Conservation (phyloP, 345 rosid genomes). For the Murraya paniculata region DNA sequence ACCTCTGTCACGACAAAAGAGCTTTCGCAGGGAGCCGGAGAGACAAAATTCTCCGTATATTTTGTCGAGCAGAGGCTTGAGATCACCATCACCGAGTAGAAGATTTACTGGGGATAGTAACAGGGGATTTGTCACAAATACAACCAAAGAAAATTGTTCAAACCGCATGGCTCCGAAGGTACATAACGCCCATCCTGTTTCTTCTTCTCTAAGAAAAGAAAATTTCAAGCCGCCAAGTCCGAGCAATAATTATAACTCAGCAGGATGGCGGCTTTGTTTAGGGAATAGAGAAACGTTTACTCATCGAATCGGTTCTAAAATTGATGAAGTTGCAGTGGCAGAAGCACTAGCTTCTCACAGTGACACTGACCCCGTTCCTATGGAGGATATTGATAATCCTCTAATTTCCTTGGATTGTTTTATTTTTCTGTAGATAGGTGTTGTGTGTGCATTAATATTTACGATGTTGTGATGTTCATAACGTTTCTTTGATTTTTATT, state of each 20-base stretch:
- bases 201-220: constrained; percentile 36
- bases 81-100: constrained; percentile 58
- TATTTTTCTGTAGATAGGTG: constrained; percentile 57
- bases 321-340: constrained; percentile 39
- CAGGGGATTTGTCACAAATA: constrained; percentile 20
- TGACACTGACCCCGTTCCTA: constrained; percentile 23
- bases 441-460: constrained; percentile 9
- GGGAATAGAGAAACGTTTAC: constrained; percentile 49
- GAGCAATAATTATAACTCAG: constrained; percentile 10
- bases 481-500: neutral
- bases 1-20: constrained; percentile 54
- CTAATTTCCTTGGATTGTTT: constrained; percentile 89
- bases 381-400: constrained; percentile 73
- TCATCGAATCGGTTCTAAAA: constrained; percentile 55
- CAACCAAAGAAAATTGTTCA: constrained; percentile 30
- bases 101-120: constrained; percentile 42
- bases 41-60: constrained; percentile 20
- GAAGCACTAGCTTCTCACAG: constrained; percentile 33
- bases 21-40: constrained; percentile 53
- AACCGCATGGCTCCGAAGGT: constrained; percentile 26
- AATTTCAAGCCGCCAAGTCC: constrained; percentile 34
- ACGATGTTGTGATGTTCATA: constrained; percentile 8
- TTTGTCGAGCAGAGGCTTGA: constrained; percentile 32
- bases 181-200: constrained; percentile 20
- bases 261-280: constrained; percentile 22